Base-by-base conservation (phyloP, 345 rosid genomes). In the Noccaea caerulescens region DNA sequence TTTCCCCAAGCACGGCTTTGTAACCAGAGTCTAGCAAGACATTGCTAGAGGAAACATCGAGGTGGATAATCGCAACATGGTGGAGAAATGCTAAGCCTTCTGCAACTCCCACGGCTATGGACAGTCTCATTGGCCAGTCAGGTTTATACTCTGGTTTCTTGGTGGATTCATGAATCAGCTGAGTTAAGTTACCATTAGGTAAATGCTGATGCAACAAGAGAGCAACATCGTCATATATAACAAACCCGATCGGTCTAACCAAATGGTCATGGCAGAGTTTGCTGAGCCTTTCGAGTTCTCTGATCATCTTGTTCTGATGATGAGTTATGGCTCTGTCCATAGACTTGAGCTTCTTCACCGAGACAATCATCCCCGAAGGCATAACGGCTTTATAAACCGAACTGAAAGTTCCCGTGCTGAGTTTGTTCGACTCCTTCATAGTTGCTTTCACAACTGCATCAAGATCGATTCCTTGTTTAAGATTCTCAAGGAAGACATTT, bases 231-330 rank as follows among this genome's bases (percentile, higher is more conserved):
- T 91, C 97, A 8, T 91, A 94, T 70, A 94, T 86, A 59, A 89
- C 93, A 60, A 79, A 94, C 69, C 99, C 99, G 13, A 91, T 85
- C 4, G 96, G 96, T 45, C 76, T 82, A 64, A 84, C 85, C 43
- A 94, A 82, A 80, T 91, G 91, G 20, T 91, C 97, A 57, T 94
- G 99, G 60, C 85, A 85, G n/a, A 93, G 92, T 73, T 87, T 91
- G 85, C 98, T 89, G 44, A 93, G 86, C 79, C 93, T 86, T 68
- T 93, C 98, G 4, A 93, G 94, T 85, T 93, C 98, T 47, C 97
- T 79, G 66, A 93, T 87, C 96, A 93, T 93, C 85, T 89, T 91
- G 87, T 66, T 87, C 75, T 89, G 98, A 66, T 93, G 98, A 64
- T 87, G 86, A 58, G 89, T 73, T 63, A 93, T 84, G 25, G 98